phyloP scores from a whole-genome alignment of 108 stramenopile species.

The Conticribra guillardii region DNA sequence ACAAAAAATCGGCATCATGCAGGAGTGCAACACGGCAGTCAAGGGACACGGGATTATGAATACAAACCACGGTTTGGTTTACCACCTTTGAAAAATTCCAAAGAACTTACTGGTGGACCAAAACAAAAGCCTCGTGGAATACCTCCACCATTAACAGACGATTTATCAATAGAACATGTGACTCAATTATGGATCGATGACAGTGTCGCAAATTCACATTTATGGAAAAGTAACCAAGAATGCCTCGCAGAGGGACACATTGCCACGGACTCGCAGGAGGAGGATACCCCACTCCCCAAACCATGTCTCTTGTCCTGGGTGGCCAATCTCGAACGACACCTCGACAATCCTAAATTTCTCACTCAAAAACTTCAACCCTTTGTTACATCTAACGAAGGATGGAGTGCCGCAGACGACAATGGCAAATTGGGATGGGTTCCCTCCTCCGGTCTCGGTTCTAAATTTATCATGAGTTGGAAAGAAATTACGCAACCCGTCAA shows the following conservation, averaged over 20 bases:
- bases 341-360: slow-evolving; percentile 55
- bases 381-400: slow-evolving; percentile 56
- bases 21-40: slow-evolving; percentile 16
- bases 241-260: slow-evolving; percentile 26
- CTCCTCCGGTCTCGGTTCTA: slow-evolving; percentile 28
- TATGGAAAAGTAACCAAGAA: slow-evolving; percentile 35
- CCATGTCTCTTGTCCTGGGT: slow-evolving; percentile 80
- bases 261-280: not conserved
- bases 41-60: slow-evolving; percentile 28
- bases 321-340: slow-evolving; percentile 50
- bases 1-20: slow-evolving; percentile 26
- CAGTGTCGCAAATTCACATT: slow-evolving; percentile 1
- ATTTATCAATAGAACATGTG: slow-evolving; percentile 65
- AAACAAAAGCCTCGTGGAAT: slow-evolving; percentile 58
- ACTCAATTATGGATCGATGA: slow-evolving; percentile 58
- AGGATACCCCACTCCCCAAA: slow-evolving; percentile 12
- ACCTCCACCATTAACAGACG: slow-evolving; percentile 66
- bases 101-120: slow-evolving; percentile 50
- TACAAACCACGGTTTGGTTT: slow-evolving; percentile 22
- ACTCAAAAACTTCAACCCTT: slow-evolving; percentile 50
- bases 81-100: slow-evolving; percentile 24
- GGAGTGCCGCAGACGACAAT: slow-evolving; percentile 60
- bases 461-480: slow-evolving; percentile 47
- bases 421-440: slow-evolving; percentile 73
- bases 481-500: slow-evolving; percentile 55